A percentile compares a stretch with the other conserved stretches of the same genome.
These are phyloP conservation scores for Parathielavia appendiculata DNA, from an alignment of 495 filamentous ascomycete species.

Conservation along the genomic window DNA sequence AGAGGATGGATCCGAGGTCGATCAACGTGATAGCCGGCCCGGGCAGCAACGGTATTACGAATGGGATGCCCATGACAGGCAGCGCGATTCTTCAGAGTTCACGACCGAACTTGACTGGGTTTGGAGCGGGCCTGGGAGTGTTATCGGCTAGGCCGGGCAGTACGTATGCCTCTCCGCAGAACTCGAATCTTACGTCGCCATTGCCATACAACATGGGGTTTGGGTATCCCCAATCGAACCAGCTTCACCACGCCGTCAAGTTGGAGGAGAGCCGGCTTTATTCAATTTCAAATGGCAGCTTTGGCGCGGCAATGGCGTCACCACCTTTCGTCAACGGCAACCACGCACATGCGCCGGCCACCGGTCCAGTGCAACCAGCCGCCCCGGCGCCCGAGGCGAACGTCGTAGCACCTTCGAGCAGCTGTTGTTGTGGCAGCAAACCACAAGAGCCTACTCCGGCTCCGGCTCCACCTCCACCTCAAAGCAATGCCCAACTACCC, in stretches of 20 bases:
- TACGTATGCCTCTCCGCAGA: slow-evolving; percentile 4
- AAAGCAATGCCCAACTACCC: not conserved
- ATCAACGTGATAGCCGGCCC: slow-evolving; percentile 34
- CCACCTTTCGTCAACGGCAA: slow-evolving; percentile 14
- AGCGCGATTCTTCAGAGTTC: slow-evolving; percentile 7
- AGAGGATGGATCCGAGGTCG: slow-evolving; percentile 43
- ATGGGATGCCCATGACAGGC: slow-evolving; percentile 12
- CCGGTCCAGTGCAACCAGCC: slow-evolving; percentile 3
- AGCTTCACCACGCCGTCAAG: slow-evolving; percentile 19
- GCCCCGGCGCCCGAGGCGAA: slow-evolving; percentile 13
- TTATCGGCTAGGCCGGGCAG: slow-evolving; percentile 6
- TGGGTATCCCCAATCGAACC: slow-evolving; percentile 18
- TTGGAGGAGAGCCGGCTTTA: slow-evolving; percentile 16
- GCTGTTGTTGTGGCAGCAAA: slow-evolving; percentile 15
- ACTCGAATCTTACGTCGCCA: slow-evolving; percentile 11
- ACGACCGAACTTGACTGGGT: slow-evolving; percentile 3
- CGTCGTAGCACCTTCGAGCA: slow-evolving; percentile 1
- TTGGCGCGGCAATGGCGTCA: slow-evolving; percentile 4
- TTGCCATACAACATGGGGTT: slow-evolving; percentile 20
- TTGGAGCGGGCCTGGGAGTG: slow-evolving; percentile 8
- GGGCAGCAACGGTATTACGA: slow-evolving; percentile 19
- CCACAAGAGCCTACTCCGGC: not conserved
- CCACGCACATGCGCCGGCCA: slow-evolving; percentile 9
- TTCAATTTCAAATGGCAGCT: slow-evolving; percentile 5
- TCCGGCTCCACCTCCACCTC: not conserved